A percentile compares a stretch with the other conserved stretches of the same genome.
phyloP scores from a whole-genome alignment of 768 basidiomycete genomes.

The Rhodosporidiobolus odoratus region DNA sequence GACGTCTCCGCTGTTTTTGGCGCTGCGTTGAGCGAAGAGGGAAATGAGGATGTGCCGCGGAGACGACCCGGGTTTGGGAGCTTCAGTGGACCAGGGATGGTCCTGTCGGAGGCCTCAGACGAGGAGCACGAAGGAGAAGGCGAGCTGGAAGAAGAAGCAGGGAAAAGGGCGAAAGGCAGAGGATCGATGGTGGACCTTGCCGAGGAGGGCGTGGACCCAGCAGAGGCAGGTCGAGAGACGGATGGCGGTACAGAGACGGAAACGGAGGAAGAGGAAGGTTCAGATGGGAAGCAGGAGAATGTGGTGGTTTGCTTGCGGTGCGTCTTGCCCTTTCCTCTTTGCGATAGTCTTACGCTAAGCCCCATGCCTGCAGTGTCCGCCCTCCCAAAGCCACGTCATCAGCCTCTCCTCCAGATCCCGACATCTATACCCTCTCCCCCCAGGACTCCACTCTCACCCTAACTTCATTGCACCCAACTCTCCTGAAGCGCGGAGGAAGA shows the following conservation, averaged over 20 bases:
- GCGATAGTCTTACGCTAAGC: no score
- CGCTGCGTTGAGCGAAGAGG: no score
- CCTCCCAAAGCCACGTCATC: conserved; percentile 1
- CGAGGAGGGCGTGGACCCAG: no score
- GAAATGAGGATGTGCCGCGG: not conserved
- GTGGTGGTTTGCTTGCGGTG: conserved; percentile 38
- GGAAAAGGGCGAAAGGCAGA: not conserved
- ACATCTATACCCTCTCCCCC: conserved; percentile 13
- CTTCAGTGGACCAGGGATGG: not conserved
- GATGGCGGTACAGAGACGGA: not conserved
- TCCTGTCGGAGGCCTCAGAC: no score
- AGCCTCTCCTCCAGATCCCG: not conserved
- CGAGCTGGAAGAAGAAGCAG: not conserved
- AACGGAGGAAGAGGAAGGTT: conserved; percentile 12
- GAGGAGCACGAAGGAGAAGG: no score
- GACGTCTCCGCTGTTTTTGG: no score
- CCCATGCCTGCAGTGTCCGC: conserved; percentile 18
- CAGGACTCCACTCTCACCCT: conserved; percentile 1
- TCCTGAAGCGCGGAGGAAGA: conserved; percentile 28
- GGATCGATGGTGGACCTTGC: no score
- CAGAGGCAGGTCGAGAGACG: no score
- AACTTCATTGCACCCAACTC: conserved; percentile 20
- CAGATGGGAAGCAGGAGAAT: conserved; percentile 30
- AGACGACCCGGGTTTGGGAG: conserved; percentile 1
- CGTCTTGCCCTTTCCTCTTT: not conserved